phyloP scores from a whole-genome alignment of 2,329 filamentous ascomycete genomes.

The Rugonectria rugulosa region DNA sequence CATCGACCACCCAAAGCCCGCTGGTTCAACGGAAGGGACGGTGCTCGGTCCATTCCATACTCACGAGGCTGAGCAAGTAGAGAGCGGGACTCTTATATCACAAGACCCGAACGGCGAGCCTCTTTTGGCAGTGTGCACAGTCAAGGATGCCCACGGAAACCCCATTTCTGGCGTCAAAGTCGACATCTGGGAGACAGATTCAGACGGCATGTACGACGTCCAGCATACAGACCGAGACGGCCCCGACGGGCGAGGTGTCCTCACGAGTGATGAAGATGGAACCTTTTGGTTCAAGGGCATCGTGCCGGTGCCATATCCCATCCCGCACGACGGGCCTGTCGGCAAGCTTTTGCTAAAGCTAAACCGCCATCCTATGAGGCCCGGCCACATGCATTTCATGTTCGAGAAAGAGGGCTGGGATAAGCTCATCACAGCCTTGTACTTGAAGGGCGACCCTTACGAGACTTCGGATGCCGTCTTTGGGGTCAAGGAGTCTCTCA shows the following conservation, averaged over 20 bases:
- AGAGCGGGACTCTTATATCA: constrained; percentile 66
- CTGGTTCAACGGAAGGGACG: constrained; percentile 72
- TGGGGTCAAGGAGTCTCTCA: constrained; percentile 81
- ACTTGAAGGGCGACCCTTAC: constrained; percentile 79
- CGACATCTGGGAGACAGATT: constrained; percentile 83
- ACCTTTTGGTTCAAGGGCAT: constrained; percentile 82
- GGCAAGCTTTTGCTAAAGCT: constrained; percentile 72
- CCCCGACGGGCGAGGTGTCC: constrained; percentile 40
- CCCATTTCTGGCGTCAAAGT: constrained; percentile 70
- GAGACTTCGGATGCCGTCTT: constrained; percentile 87
- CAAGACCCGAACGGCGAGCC: constrained; percentile 71
- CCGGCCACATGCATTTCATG: constrained; percentile 88
- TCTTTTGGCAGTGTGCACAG: constrained; percentile 70
- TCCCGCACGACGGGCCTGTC: constrained; percentile 84
- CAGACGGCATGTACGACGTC: constrained; percentile 77
- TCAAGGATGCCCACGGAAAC: constrained; percentile 67
- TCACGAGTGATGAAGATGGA: constrained; percentile 38
- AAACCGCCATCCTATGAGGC: constrained; percentile 75
- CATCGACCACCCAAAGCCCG: constrained; percentile 79
- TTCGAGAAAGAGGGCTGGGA: constrained; percentile 59
- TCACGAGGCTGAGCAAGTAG: constrained; percentile 65
- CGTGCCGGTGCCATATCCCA: constrained; percentile 83
- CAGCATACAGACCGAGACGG: constrained; percentile 67
- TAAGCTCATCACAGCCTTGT: constrained; percentile 61
- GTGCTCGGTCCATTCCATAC: constrained; percentile 82